Conservation (phyloP, 306 rosid genomes). For the Medicago ruthenica region DNA sequence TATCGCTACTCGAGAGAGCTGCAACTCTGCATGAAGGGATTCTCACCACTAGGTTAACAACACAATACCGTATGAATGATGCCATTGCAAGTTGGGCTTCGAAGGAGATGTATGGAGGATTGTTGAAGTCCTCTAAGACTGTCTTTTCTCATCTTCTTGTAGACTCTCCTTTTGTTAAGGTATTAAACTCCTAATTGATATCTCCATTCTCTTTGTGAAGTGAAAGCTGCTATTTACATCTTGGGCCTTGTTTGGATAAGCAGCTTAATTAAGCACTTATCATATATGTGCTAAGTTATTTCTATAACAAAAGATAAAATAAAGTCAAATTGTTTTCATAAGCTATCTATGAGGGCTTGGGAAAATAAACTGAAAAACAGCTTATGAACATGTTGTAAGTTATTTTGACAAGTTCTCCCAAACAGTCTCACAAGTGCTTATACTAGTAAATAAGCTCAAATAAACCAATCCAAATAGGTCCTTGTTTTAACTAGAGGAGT, state of each 20-base stretch:
- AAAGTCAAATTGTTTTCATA: neutral
- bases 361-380: neutral
- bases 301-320: neutral
- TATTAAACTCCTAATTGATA: slow-evolving; percentile 40
- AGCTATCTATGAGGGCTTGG: neutral
- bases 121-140: slow-evolving; percentile 62
- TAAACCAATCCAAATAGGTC: too few relatives aligned
- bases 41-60: slow-evolving; percentile 65
- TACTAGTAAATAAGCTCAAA: neutral
- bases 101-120: slow-evolving; percentile 86
- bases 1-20: slow-evolving; percentile 78
- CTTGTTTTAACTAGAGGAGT: too few relatives aligned
- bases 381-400: neutral
- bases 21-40: slow-evolving; percentile 71
- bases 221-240: slow-evolving; percentile 29
- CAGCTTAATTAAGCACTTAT: neutral
- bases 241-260: neutral
- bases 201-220: slow-evolving; percentile 40
- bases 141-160: slow-evolving; percentile 81
- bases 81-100: slow-evolving; percentile 92
- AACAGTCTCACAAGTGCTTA: neutral
- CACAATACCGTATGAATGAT: slow-evolving; percentile 80
- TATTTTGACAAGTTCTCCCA: neutral
- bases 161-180: slow-evolving; percentile 85
- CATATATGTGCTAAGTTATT: neutral